Evolutionary conservation across 106 monocot species (phyloP).

Genomic region (Amphibolis antarctica): DNA sequence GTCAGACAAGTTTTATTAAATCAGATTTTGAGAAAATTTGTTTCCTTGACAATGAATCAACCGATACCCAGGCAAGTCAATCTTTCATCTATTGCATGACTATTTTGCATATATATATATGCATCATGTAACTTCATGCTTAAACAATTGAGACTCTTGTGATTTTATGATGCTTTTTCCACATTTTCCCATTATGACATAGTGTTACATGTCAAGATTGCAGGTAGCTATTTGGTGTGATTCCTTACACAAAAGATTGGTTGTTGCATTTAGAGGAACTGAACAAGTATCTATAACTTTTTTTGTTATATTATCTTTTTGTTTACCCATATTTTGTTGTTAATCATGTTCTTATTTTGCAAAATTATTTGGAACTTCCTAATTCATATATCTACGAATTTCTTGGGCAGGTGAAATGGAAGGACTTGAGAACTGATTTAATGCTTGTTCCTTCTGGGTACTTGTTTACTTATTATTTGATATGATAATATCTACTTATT

Average conservation of each 20-base stretch:
- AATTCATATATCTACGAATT: neutral
- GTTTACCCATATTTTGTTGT: too few relatives aligned
- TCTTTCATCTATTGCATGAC: neutral
- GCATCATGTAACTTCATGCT: neutral
- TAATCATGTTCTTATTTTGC: neutral
- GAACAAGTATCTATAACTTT: constrained; percentile 55
- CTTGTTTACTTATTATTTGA: neutral
- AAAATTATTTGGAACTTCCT: too few relatives aligned
- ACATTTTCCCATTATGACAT: too few relatives aligned
- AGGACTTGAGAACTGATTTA: constrained; percentile 82
- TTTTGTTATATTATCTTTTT: neutral
- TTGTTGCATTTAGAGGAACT: constrained; percentile 93
- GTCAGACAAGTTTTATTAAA: constrained; percentile 77
- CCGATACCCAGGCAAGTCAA: constrained; percentile 73
- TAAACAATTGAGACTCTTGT: too few relatives aligned
- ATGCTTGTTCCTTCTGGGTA: constrained; percentile 86
- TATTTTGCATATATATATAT: neutral
- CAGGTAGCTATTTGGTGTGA: constrained; percentile 97
- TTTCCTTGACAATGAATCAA: constrained; percentile 85
- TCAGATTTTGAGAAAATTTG: constrained; percentile 97
- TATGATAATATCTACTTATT: neutral
- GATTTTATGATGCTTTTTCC: too few relatives aligned
- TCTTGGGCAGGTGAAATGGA: constrained; percentile 58
- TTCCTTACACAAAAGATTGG: constrained; percentile 47
- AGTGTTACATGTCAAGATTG: neutral